Evolutionary conservation across 2,329 filamentous ascomycete species (phyloP).

Genomic region (Hypoxylon rubiginosum): DNA sequence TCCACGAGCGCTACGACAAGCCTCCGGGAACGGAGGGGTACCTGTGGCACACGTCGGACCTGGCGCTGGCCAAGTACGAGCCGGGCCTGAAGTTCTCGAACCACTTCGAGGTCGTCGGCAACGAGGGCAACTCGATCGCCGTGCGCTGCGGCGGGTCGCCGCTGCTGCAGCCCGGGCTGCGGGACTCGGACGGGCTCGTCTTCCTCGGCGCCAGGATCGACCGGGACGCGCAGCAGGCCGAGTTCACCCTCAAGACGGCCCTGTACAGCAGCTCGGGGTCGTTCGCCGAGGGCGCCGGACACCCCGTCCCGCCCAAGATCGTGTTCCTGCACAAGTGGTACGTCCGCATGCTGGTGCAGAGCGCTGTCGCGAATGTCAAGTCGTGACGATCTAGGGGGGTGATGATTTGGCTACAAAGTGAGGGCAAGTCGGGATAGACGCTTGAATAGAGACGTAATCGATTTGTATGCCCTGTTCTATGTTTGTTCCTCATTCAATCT

Average conservation of each 20-base stretch:
- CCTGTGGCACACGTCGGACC: slow-evolving; percentile 49
- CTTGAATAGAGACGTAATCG: background rate
- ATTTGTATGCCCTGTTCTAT: slow-evolving; percentile 8
- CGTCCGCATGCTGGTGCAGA: slow-evolving; percentile 48
- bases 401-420: background rate
- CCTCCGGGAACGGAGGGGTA: slow-evolving; percentile 50
- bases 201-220: slow-evolving; percentile 51
- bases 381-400: slow-evolving; percentile 27
- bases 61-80: slow-evolving; percentile 48
- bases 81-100: slow-evolving; percentile 50
- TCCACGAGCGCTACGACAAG: slow-evolving; percentile 51
- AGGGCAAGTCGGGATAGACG: background rate
- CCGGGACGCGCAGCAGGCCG: slow-evolving; percentile 46
- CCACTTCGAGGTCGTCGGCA: slow-evolving; percentile 53
- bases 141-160: slow-evolving; percentile 52
- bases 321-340: slow-evolving; percentile 50
- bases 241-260: slow-evolving; percentile 51
- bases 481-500: background rate
- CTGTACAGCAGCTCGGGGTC: slow-evolving; percentile 49
- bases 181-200: slow-evolving; percentile 51
- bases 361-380: slow-evolving; percentile 47
- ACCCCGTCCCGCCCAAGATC: slow-evolving; percentile 47
- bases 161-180: slow-evolving; percentile 45
- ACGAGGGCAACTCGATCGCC: slow-evolving; percentile 48
- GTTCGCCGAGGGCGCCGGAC: slow-evolving; percentile 36